phyloP scores from a whole-genome alignment of 306 rosid genomes.

The Lagenaria siceraria region DNA sequence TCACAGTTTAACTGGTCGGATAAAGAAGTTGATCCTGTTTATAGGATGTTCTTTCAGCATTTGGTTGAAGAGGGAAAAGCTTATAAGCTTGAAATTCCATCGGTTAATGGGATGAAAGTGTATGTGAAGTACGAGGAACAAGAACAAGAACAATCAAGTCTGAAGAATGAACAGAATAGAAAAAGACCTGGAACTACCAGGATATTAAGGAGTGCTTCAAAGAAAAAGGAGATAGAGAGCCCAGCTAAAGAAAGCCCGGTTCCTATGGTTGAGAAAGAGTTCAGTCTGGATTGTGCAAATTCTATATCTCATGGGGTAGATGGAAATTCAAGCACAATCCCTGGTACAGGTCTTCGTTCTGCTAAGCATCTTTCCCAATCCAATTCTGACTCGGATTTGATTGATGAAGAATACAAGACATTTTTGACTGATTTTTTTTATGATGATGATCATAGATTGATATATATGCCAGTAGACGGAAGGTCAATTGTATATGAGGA shows the following conservation, averaged over 20 bases:
- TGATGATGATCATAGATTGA: constrained; percentile 6
- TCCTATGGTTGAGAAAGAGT: neutral
- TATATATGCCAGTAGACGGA: constrained; percentile 1
- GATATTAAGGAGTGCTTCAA: neutral
- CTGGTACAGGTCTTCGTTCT: neutral
- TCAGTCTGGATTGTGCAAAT: neutral
- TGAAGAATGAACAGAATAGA: constrained; percentile 2
- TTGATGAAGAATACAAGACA: constrained; percentile 19
- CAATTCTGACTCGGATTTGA: constrained; percentile 6
- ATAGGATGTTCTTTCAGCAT: constrained; percentile 18
- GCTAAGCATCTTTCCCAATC: neutral
- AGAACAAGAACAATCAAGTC: neutral
- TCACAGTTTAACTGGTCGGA: neutral
- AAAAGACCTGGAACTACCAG: neutral
- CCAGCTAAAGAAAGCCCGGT: neutral
- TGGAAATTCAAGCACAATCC: neutral
- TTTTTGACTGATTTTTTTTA: constrained; percentile 6
- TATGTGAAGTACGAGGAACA: constrained; percentile 18
- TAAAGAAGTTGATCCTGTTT: constrained; percentile 19
- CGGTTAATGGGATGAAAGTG: neutral
- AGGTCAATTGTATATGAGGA: constrained; percentile 4
- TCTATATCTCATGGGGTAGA: neutral
- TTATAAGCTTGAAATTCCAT: constrained; percentile 11
- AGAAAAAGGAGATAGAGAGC: neutral
- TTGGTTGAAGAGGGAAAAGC: constrained; percentile 21